These are phyloP conservation scores for Aspergillus proliferans DNA, from an alignment of 2,329 filamentous ascomycete species.

Conservation along the genomic window DNA sequence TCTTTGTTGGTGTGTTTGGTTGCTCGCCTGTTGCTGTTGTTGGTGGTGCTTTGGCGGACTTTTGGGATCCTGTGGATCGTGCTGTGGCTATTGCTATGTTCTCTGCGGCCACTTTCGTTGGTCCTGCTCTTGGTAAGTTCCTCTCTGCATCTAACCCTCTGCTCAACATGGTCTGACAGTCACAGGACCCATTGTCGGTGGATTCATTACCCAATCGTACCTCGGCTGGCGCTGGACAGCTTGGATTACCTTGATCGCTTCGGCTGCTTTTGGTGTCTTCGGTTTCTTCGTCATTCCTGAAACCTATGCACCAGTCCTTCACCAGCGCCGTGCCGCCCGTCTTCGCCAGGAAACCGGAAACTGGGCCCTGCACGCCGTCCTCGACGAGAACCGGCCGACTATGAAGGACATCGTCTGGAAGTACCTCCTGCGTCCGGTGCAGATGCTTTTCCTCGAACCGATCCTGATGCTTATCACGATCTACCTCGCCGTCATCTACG, in stretches of 20 bases:
- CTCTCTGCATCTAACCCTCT: not conserved
- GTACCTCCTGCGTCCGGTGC: slow-evolving; percentile 41
- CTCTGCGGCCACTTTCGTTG: slow-evolving; percentile 43
- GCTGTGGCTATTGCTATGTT: slow-evolving; percentile 43
- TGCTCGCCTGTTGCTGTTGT: slow-evolving; percentile 47
- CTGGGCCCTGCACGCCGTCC: slow-evolving; percentile 39
- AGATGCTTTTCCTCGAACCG: slow-evolving; percentile 45
- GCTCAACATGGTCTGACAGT: not conserved
- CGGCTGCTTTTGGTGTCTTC: slow-evolving; percentile 36
- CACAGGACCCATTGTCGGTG: slow-evolving; percentile 42
- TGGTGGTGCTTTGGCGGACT: slow-evolving; percentile 44
- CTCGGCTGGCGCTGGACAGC: slow-evolving; percentile 55
- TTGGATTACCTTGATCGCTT: slow-evolving; percentile 50
- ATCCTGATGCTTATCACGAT: slow-evolving; percentile 45
- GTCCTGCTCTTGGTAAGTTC: slow-evolving; percentile 38
- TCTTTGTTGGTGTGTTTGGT: slow-evolving; percentile 50
- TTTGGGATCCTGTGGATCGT: slow-evolving; percentile 44
- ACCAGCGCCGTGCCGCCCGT: slow-evolving; percentile 41
- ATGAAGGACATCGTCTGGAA: slow-evolving; percentile 35
- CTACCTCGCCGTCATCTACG: slow-evolving; percentile 37
- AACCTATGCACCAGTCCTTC: slow-evolving; percentile 45
- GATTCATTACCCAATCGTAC: slow-evolving; percentile 43
- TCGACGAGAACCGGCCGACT: slow-evolving; percentile 39
- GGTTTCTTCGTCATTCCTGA: slow-evolving; percentile 46
- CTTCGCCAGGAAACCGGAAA: slow-evolving; percentile 45